Percentiles rank a stretch among this genome's conserved stretches.
Conservation (phyloP, 1,139 yeast species). For the Kurtzmaniella quercitrusa region DNA sequence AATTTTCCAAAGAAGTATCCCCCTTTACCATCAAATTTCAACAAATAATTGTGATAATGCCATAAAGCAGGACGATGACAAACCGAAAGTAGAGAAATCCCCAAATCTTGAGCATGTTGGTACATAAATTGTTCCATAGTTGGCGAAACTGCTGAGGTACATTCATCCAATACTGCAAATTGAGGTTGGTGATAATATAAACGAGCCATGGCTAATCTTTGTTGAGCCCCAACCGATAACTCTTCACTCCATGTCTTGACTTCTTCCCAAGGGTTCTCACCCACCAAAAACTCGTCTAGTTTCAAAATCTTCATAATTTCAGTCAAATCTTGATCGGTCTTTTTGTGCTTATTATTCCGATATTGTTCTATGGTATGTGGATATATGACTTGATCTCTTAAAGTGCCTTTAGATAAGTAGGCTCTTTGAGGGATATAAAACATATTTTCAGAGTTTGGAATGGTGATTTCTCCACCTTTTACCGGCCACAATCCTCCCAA, state of each 20-base stretch:
- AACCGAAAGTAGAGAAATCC: constrained; percentile 82
- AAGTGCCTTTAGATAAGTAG: constrained; percentile 67
- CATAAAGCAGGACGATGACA: constrained; percentile 91
- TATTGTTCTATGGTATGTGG: constrained; percentile 70
- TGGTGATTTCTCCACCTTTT: constrained; percentile 53
- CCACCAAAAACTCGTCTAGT: constrained; percentile 46
- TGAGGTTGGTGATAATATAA: constrained; percentile 86
- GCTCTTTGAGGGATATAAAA: constrained; percentile 93
- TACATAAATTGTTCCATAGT: constrained; percentile 91
- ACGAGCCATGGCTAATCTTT: constrained; percentile 89
- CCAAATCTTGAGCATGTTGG: constrained; percentile 72
- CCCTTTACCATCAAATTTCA: constrained; percentile 85
- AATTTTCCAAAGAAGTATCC: constrained; percentile 66
- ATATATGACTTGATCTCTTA: constrained; percentile 85
- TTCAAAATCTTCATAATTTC: constrained; percentile 60
- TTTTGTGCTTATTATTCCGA: constrained; percentile 32
- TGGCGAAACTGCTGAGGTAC: constrained; percentile 91
- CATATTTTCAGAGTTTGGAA: constrained; percentile 68
- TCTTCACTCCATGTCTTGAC: constrained; percentile 86
- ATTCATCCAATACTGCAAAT: constrained; percentile 92
- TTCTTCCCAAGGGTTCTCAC: constrained; percentile 51
- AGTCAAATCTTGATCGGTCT: constrained; percentile 58
- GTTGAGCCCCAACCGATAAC: constrained; percentile 88
- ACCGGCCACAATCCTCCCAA: constrained; percentile 95
- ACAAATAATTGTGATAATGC: constrained; percentile 82